These are phyloP conservation scores for Tetragonia tetragonoides DNA, from an alignment of 148 eudicot species.

Conservation along the genomic window DNA sequence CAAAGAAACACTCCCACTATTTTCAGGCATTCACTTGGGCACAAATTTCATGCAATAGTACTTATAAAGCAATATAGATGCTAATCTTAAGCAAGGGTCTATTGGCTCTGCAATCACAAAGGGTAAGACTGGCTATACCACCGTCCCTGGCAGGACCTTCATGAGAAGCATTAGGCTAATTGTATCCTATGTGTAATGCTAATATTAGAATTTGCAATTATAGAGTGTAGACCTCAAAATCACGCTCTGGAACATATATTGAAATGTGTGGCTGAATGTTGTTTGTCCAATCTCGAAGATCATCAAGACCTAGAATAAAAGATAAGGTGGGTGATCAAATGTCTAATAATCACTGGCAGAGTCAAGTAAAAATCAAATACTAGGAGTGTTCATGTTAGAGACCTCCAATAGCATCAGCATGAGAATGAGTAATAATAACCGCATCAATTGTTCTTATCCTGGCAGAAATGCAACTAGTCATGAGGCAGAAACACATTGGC, in stretches of 20 bases:
- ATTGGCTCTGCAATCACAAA: too few species aligned
- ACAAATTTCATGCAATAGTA: neutral
- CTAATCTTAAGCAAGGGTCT: neutral
- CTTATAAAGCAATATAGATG: neutral
- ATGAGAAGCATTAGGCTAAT: neutral
- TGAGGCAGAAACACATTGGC: constrained; percentile 16
- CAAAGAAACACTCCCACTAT: neutral
- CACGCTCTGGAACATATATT: constrained; percentile 83
- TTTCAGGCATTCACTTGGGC: neutral
- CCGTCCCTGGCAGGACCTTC: neutral
- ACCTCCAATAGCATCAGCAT: constrained; percentile 99
- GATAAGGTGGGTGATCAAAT: constrained; percentile 15
- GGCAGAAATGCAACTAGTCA: constrained; percentile 65
- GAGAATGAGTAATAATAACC: constrained; percentile 96
- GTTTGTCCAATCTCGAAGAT: constrained; percentile 99
- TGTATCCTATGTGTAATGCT: neutral
- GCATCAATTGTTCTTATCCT: constrained; percentile 97
- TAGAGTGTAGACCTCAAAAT: constrained; percentile 72
- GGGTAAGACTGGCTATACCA: neutral
- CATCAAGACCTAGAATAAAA: constrained; percentile 72
- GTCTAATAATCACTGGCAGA: constrained; percentile 6
- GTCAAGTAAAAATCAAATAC: constrained; percentile 26
- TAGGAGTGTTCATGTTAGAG: constrained; percentile 38
- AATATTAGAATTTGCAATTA: neutral
- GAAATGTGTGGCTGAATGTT: constrained; percentile 86